Conservation (phyloP, 371 early-diverging fungal genomes). For the Polyrhizophydium stewartii region DNA sequence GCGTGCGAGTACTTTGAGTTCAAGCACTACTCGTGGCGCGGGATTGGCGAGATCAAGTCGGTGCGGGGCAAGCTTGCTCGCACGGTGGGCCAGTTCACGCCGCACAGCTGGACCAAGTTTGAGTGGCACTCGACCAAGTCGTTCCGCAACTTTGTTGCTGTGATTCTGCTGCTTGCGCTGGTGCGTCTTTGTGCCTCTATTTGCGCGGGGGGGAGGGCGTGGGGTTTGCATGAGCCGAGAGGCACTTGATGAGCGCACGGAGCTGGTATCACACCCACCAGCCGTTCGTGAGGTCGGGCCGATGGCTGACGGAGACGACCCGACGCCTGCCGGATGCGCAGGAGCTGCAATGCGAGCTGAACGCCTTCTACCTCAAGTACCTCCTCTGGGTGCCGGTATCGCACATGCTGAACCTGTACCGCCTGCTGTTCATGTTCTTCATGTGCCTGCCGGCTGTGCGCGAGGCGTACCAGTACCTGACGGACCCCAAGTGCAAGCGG, state of each 20-base stretch:
- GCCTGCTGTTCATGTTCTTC: constrained; percentile 77
- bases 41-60: constrained; percentile 77
- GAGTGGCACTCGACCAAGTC: constrained; percentile 81
- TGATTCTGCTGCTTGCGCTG: constrained; percentile 55
- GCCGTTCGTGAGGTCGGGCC: no score
- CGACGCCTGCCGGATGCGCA: constrained; percentile 2
- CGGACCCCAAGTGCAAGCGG: constrained; percentile 59
- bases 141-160: constrained; percentile 72
- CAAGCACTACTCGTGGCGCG: constrained; percentile 90
- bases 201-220: background rate
- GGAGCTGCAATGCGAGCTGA: constrained; percentile 76
- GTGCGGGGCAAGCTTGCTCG: constrained; percentile 82
- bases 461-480: constrained; percentile 87
- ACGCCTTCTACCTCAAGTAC: constrained; percentile 92
- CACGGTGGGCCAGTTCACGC: constrained; percentile 89
- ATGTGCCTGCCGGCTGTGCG: constrained; percentile 82
- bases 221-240: no score
- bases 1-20: constrained; percentile 92
- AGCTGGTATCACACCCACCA: no score
- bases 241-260: no score
- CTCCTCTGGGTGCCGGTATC: constrained; percentile 92
- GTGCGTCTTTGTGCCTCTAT: constrained; percentile 29
- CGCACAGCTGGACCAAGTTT: constrained; percentile 89
- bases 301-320: background rate
- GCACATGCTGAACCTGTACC: constrained; percentile 74